Base-by-base conservation (phyloP, 2,329 filamentous ascomycete species). In the Trichoderma koningii region DNA sequence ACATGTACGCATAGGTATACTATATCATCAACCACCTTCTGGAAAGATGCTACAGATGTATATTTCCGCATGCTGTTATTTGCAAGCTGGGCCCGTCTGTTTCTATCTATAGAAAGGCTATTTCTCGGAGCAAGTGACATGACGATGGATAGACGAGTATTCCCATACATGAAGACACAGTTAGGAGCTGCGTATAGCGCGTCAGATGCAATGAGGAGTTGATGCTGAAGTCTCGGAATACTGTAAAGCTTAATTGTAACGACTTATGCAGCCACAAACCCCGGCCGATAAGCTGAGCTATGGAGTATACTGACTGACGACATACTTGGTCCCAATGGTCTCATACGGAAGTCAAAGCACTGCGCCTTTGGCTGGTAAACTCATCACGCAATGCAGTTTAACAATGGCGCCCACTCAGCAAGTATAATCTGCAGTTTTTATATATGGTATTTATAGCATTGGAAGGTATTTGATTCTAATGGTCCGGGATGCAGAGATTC, bases 291-390 rank as follows among this genome's bases (percentile, higher is more conserved):
- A 52, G 7, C 21, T 28, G 26, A 62, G 48, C 38, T 45, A 62
- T 44, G 59, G 48, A 45, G 59, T 53, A 26, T n/a, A 30, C 7
- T 9, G 10, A 53, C 26, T 62, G 59, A 62, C 59, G 59, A 62
- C 48, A 62, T 62, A 44, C 30, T 45, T 62, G 23, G 48, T 48
- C 21, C n/a, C 45, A n/a, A 62, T 62, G 34, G 59, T 9, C 59
- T 62, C 59, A 62, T 62, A 34, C 52, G 23, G 14, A 14, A 44
- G 48, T 53, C 21, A 9, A 53, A 21, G 44, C 17, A 52, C 12
- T 30, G 6, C 38, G 48, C 48, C 38, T 28, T 52, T 45, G 59
- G 48, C 23, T 45, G 34, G 28, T 44, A 17, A 45, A 44, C 38
- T 17, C 5, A 62, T 62, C 59, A 62, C 59, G 59, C 48, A 48